Base-by-base conservation (phyloP, 2,329 filamentous ascomycete genomes). In the Colletotrichum incanum region DNA sequence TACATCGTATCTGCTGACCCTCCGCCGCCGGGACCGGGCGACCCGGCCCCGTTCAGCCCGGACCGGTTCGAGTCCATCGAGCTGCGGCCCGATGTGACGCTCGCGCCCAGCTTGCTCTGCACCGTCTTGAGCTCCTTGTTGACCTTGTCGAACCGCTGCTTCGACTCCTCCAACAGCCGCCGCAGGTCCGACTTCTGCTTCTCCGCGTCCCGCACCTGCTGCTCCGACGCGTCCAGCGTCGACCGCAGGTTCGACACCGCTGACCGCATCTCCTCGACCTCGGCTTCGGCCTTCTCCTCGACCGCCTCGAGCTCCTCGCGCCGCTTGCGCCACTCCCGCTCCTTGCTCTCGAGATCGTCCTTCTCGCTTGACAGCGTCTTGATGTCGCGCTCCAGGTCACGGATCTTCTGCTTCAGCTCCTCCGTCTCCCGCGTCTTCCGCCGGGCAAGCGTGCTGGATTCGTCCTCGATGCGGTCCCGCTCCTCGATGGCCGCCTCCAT, bases 401-500 rank as follows among this genome's bases (percentile, higher is more conserved):
- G 91, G 14, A 95, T 87, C 81, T 92, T 93, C 62, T 87, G 87
- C 80, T 93, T 94, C 49, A 98, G 85, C 76, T 98, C 96, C 80
- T 98, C 96, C 3, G 94, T 87, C 84, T 98, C 96, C 59, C 95
- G 88, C 8, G 93, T 90, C 73, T 92, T 92, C 54, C 93, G 90
- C 64, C 96, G 89, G 16, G 93, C 93, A 60, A 93, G 88, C 0
- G 91, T 93, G 77, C 91, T 94, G 3, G 94, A 92, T 82, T 98
- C 95, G 74, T 98, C 95, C 82, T 99, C 96, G 2, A 95, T 92
- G 2, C 94, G 91, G 80, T 99, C 96, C 23, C 96, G 91, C 81
- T 99, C 96, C 80, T 98, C 95, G n/a, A 97, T 89, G 0, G 95
- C 95, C 1, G 93, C 87, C 78, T 98, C 96, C 88, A 98, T 92